Evolutionary conservation across 352 stramenopile genomes (phyloP), one percentile per base, ranked within the genome.

Genomic region (Pythium rhizo-oryzae): DNA sequence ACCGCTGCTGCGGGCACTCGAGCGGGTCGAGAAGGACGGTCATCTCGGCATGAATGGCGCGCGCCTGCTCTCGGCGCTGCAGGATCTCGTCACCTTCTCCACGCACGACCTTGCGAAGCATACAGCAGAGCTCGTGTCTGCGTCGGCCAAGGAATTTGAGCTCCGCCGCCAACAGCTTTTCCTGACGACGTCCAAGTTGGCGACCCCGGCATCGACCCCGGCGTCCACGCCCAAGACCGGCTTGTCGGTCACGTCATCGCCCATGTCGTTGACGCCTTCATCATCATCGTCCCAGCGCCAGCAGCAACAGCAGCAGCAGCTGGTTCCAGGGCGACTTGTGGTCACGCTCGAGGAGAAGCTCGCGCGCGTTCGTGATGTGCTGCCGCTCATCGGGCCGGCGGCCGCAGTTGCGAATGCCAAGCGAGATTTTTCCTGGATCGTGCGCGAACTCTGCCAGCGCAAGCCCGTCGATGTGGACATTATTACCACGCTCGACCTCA

Each of bases 401-500:
- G 63, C 58, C 15, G 21, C 57, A 0, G 47, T 4, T 4, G 44
- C 63, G 18, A 64, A 67, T 39, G 30, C 52, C 58, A 73, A 78
- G 59, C 59, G 55, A 15, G 84, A 81, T 66, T 18, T 84, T 7
- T 69, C 76, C 19, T 94, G 84, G 84, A 73, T 91, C 24, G 46
- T 76, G 0, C 78, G 75, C 30, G 78, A 93, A 65, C 62, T 94
- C 1, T 87, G 76, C 24, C 79, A 77, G 53, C 74, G 76, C 33
- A 75, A 70, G 25, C 35, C 74, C 2, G 67, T 59, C 15, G 72
- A 90, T 24, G 65, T 82, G 30, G 84, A 93, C 35, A 77, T 77
- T 53, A 86, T 95, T 67, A 80, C 87, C 15, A 94, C 73, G 23
- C 69, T 96, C 15, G 84, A 91, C 39, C 76, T 96, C 62, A 89